These are phyloP conservation scores for Nigrospora sphaerica DNA, from an alignment of 2,329 filamentous ascomycete genomes.

Conservation along the genomic window DNA sequence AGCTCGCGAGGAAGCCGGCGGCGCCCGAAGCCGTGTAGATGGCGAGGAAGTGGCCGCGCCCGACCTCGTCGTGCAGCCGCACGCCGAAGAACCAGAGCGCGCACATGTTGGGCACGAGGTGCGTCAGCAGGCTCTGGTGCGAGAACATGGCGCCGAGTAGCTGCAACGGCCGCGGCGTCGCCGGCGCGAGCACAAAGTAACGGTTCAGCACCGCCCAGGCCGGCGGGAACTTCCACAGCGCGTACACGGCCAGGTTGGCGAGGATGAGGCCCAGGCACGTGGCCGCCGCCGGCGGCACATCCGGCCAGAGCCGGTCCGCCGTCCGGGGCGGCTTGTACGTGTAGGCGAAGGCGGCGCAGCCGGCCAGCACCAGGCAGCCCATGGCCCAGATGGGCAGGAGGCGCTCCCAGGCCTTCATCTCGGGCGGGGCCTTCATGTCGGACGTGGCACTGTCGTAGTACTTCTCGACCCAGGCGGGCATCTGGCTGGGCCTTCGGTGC, in stretches of 20 bases:
- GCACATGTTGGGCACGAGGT: slow-evolving; percentile 59
- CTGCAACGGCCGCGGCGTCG: slow-evolving; percentile 54
- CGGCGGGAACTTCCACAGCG: slow-evolving; percentile 57
- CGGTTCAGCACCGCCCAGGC: slow-evolving; percentile 61
- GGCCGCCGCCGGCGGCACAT: slow-evolving; percentile 53
- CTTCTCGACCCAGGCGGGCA: slow-evolving; percentile 32
- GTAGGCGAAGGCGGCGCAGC: slow-evolving; percentile 33
- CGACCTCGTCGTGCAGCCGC: slow-evolving; percentile 62
- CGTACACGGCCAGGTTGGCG: slow-evolving; percentile 50
- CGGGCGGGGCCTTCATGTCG: slow-evolving; percentile 41
- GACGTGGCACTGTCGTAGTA: slow-evolving; percentile 40
- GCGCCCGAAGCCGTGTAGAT: slow-evolving; percentile 55
- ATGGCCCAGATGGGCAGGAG: slow-evolving; percentile 47
- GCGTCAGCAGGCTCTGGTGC: slow-evolving; percentile 53
- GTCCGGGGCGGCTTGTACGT: slow-evolving; percentile 44
- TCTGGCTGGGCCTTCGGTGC: slow-evolving; percentile 23
- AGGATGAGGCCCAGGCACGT: slow-evolving; percentile 57
- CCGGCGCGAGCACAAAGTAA: slow-evolving; percentile 59
- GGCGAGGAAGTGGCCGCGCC: slow-evolving; percentile 61
- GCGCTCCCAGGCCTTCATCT: slow-evolving; percentile 44
- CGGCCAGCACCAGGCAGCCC: slow-evolving; percentile 35
- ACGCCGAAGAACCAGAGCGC: slow-evolving; percentile 61
- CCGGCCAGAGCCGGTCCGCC: slow-evolving; percentile 46
- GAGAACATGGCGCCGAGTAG: slow-evolving; percentile 62
- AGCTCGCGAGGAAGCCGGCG: slow-evolving; percentile 50